phyloP scores from a whole-genome alignment of 768 basidiomycete genomes.

The Dacryopinax spathularia region DNA sequence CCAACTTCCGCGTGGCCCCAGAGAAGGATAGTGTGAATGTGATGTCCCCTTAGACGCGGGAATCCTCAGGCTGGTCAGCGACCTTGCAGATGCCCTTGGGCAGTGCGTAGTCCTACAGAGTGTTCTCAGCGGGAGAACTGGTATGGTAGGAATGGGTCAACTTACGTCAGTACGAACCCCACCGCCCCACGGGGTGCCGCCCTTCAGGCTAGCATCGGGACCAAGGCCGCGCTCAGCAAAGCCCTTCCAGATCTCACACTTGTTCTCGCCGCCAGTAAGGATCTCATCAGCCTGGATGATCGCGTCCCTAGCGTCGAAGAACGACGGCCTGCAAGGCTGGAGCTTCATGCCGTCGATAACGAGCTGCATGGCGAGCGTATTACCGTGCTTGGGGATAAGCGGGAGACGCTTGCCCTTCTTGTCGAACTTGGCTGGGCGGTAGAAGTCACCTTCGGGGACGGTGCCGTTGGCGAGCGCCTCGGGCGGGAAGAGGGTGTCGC shows the following conservation, averaged over 20 bases:
- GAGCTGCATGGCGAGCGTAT: constrained; percentile 71
- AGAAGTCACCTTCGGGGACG: constrained; percentile 61
- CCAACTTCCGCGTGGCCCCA: too few species aligned
- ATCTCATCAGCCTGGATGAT: constrained; percentile 83
- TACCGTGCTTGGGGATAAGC: constrained; percentile 79
- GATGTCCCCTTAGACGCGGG: too few species aligned
- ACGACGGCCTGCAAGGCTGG: constrained; percentile 74
- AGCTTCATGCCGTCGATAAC: constrained; percentile 89
- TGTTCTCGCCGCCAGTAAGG: constrained; percentile 86
- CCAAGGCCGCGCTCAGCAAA: constrained; percentile 78
- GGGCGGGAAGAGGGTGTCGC: constrained; percentile 69
- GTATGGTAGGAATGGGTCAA: neutral
- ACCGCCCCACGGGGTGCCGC: constrained; percentile 85
- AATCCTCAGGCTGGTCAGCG: constrained; percentile 15
- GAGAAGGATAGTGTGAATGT: too few species aligned
- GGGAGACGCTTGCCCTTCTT: constrained; percentile 34
- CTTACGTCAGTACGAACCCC: constrained; percentile 58
- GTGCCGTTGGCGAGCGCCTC: constrained; percentile 46
- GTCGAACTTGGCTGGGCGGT: constrained; percentile 32
- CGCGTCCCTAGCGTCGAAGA: constrained; percentile 81
- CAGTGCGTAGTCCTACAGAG: constrained; percentile 28
- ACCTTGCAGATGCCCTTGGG: constrained; percentile 28
- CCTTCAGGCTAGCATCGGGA: constrained; percentile 53
- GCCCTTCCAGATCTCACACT: constrained; percentile 71
- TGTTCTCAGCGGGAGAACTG: neutral